A percentile compares a stretch with the other conserved stretches of the same genome.
These are phyloP conservation scores for Hypoxylon rickii DNA, from an alignment of 495 filamentous ascomycete species.

Conservation along the genomic window DNA sequence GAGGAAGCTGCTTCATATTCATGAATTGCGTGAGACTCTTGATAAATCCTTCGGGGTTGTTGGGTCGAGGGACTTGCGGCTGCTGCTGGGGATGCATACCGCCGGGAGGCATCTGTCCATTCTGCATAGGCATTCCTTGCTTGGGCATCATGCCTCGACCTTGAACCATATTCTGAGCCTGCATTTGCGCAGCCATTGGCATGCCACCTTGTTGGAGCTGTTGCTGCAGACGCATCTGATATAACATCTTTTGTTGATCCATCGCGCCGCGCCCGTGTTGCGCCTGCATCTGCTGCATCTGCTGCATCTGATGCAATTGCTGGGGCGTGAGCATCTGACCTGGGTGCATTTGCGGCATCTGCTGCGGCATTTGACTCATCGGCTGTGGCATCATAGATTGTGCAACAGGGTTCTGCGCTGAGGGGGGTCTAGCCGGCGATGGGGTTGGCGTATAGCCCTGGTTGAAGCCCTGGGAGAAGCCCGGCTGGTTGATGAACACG, in stretches of 20 bases:
- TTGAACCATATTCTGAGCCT: constrained; percentile 49
- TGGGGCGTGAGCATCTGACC: constrained; percentile 41
- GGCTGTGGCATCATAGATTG: constrained; percentile 52
- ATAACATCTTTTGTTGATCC: constrained; percentile 61
- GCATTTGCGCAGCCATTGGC: constrained; percentile 51
- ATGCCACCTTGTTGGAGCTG: constrained; percentile 66
- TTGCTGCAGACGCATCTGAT: constrained; percentile 71
- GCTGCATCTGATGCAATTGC: constrained; percentile 49
- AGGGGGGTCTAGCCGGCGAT: constrained; percentile 54
- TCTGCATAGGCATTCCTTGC: constrained; percentile 49
- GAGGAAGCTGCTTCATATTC: constrained; percentile 65
- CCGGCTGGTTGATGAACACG: constrained; percentile 62
- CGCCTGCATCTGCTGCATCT: constrained; percentile 38
- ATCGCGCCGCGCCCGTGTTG: constrained; percentile 49
- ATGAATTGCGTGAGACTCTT: constrained; percentile 75
- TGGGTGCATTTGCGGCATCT: constrained; percentile 46
- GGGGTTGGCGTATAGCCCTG: constrained; percentile 58
- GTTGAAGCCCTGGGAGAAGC: constrained; percentile 62
- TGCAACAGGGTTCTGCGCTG: constrained; percentile 51
- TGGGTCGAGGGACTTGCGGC: constrained; percentile 35
- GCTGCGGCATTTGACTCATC: constrained; percentile 48
- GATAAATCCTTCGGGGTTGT: constrained; percentile 71
- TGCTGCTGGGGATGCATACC: constrained; percentile 47
- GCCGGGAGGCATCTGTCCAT: constrained; percentile 52
- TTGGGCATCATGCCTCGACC: constrained; percentile 55